These are phyloP conservation scores for Monilinia vaccinii-corymbosi DNA, from an alignment of 2,329 filamentous ascomycete species.

Conservation along the genomic window DNA sequence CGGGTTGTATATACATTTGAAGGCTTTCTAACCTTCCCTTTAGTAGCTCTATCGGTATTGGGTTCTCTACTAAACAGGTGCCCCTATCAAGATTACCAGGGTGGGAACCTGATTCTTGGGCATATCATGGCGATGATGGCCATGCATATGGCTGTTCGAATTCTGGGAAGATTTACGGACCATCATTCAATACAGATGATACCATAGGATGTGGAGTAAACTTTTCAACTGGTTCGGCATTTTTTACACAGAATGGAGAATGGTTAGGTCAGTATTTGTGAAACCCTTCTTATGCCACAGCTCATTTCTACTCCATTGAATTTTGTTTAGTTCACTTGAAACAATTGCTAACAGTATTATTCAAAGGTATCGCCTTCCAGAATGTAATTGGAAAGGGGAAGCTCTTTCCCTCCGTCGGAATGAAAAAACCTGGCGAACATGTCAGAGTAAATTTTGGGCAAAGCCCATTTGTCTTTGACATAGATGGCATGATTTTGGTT, in stretches of 20 bases:
- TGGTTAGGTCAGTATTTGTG: conserved; percentile 39
- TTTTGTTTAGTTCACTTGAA: background rate
- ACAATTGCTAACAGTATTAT: background rate
- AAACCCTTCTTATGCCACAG: background rate
- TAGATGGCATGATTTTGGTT: conserved; percentile 76
- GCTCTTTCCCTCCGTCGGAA: conserved; percentile 58
- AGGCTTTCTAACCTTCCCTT: conserved; percentile 12
- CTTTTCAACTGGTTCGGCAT: conserved; percentile 53
- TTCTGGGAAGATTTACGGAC: conserved; percentile 48
- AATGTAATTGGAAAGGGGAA: conserved; percentile 47
- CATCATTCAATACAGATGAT: conserved; percentile 46
- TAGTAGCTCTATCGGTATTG: conserved; percentile 53
- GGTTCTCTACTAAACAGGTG: conserved; percentile 48
- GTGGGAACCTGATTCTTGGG: conserved; percentile 61
- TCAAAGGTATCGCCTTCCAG: conserved; percentile 59
- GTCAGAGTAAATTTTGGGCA: conserved; percentile 59
- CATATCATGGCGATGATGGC: conserved; percentile 61
- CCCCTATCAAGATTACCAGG: conserved; percentile 49
- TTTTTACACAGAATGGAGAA: conserved; percentile 59
- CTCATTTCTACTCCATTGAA: background rate
- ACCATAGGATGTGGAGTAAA: conserved; percentile 58
- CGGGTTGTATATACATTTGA: background rate
- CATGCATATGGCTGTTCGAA: conserved; percentile 49
- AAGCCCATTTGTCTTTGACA: conserved; percentile 80
- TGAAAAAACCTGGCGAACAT: conserved; percentile 55